Evolutionary conservation across 208 protist species (phyloP), one percentile per base, ranked within the genome.

Genomic region (Wallacemonas sp.): DNA sequence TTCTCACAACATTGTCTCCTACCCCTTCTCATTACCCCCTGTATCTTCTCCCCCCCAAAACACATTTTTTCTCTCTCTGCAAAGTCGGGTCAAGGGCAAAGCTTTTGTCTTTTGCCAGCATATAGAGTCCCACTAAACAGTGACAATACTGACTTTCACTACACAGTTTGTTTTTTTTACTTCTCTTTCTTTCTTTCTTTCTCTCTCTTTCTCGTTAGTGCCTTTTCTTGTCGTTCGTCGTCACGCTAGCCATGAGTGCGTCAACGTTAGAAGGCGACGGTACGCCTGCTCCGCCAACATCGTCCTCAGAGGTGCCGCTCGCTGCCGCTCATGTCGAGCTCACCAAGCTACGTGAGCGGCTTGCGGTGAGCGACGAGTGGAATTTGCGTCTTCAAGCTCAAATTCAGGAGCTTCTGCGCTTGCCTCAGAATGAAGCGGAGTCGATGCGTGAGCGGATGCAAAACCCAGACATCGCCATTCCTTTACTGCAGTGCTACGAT

Each of bases 401-500:
- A 55, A 77, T 94, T 5, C 86, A 90, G 62, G 83, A 90, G 24
- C 75, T 94, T 4, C 72, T 91, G 34, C 75, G 75, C n/a, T 73
- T 91, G 38, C 85, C 88, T 15, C 79, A 60, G 22, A 83, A 68
- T 39, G 88, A 86, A 24, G 72, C 88, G 15, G 71, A 82, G 53
- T 49, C 70, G 26, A 67, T 94, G 67, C 77, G 80, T 1, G 73
- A 82, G 31, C 75, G 84, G 41, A 94, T 94, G 84, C 68, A 84
- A 11, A 80, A 89, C 56, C 88, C 88, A 19, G 88, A 94, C 58
- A 90, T 94, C 59, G 88, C 85, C 24, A 84, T 90, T 54, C 88
- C 88, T 0, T 76, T 94, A 6, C 68, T 94, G 33, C 88, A 91
- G 75, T 94, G 85, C 77, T 94, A 94, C 72, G 88, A 94, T 55